Conservation (phyloP, 148 eudicot genomes). For the Nepenthes mirabilis region DNA sequence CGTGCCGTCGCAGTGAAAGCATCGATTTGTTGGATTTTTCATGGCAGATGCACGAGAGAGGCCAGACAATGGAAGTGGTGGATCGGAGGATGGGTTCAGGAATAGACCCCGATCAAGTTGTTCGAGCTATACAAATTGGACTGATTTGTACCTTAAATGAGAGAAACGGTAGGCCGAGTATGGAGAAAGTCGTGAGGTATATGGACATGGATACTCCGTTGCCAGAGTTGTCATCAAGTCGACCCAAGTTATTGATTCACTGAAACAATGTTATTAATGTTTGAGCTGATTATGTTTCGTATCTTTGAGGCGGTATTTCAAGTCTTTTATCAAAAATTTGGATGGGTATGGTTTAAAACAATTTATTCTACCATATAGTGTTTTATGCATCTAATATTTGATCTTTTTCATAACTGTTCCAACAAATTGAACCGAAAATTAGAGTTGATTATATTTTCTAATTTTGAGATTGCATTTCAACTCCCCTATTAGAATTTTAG, state of each 20-base stretch:
- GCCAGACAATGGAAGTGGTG: slow-evolving; percentile 37
- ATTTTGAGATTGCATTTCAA: no score
- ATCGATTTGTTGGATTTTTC: slow-evolving; percentile 59
- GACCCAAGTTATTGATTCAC: slow-evolving; percentile 18
- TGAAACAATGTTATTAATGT: no score
- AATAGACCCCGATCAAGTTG: slow-evolving; percentile 41
- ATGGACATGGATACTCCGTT: slow-evolving; percentile 24
- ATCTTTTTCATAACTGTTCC: no score
- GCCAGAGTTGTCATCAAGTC: slow-evolving; percentile 47
- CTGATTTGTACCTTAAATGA: slow-evolving; percentile 62
- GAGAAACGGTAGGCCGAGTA: slow-evolving; percentile 49
- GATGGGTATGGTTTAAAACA: no score
- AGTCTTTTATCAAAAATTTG: no score
- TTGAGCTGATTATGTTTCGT: no score
- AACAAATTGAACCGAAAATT: no score
- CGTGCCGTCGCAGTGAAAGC: background rate
- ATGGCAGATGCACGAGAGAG: slow-evolving; percentile 52
- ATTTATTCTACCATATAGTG: no score
- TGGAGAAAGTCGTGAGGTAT: slow-evolving; percentile 42
- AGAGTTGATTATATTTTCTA: no score
- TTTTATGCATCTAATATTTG: no score
- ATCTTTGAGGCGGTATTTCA: no score
- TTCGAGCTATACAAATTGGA: slow-evolving; percentile 52
- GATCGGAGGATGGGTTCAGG: slow-evolving; percentile 58
- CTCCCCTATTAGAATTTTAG: no score